Conservation (phyloP, 768 basidiomycete genomes). For the Psilocybe cubensis region DNA sequence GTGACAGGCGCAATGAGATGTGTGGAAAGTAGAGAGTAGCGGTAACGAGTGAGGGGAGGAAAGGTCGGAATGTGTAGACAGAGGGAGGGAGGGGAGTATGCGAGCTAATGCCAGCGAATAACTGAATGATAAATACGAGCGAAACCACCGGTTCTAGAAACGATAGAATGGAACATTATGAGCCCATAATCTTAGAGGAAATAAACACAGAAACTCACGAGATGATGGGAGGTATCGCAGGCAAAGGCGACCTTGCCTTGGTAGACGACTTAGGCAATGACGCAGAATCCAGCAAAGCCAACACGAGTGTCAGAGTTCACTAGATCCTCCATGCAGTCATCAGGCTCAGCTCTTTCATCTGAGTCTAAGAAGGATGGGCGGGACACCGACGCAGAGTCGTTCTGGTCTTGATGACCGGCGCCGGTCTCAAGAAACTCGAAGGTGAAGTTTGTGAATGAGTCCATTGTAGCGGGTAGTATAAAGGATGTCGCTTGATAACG, state of each 20-base stretch:
- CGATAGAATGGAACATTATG: too few species aligned
- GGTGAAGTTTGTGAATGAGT: neutral
- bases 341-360: neutral
- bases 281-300: constrained; percentile 1
- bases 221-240: neutral
- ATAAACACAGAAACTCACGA: neutral
- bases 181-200: too few species aligned
- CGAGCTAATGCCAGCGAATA: neutral
- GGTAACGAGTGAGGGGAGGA: neutral
- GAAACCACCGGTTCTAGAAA: too few species aligned
- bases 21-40: too few species aligned
- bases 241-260: neutral
- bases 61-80: neutral
- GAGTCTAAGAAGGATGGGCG: neutral
- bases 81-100: too few species aligned
- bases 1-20: too few species aligned
- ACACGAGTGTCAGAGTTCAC: neutral
- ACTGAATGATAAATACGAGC: neutral
- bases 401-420: neutral
- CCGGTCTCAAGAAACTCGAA: neutral
- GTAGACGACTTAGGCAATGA: neutral
- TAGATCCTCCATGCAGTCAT: neutral
- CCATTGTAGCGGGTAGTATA: neutral
- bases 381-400: neutral
- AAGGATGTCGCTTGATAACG: neutral